Evolutionary conservation across 192 early-diverging fungal species (phyloP).

Genomic region (Coemansia sp.): DNA sequence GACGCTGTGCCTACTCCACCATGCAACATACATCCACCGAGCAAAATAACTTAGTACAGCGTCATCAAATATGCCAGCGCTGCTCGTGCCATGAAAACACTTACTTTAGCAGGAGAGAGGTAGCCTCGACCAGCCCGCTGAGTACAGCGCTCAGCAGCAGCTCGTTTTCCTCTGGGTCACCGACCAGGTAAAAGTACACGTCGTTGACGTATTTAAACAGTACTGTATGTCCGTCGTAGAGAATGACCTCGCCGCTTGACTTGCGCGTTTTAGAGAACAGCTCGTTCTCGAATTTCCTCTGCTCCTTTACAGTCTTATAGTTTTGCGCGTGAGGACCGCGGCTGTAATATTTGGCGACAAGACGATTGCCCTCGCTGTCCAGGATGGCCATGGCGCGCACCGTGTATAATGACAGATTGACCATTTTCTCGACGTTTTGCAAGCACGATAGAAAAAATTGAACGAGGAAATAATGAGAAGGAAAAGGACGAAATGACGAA

Average conservation of each 20-base stretch:
- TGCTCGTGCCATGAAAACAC: slow-evolving; percentile 38
- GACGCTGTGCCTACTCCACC: slow-evolving; percentile 67
- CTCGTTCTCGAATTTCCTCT: slow-evolving; percentile 89
- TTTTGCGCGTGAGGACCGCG: slow-evolving; percentile 29
- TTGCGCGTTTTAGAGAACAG: slow-evolving; percentile 93
- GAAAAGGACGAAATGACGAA: neutral
- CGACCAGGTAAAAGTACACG: slow-evolving; percentile 90
- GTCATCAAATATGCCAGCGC: neutral
- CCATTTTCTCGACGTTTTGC: slow-evolving; percentile 52
- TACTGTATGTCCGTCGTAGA: slow-evolving; percentile 92
- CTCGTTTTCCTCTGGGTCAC: slow-evolving; percentile 93
- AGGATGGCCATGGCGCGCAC: slow-evolving; percentile 89
- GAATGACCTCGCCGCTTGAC: slow-evolving; percentile 81
- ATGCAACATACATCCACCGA: neutral
- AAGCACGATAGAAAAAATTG: neutral
- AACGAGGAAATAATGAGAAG: neutral
- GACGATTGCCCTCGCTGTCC: slow-evolving; percentile 90
- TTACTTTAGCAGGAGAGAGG: slow-evolving; percentile 83
- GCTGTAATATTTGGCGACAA: slow-evolving; percentile 92
- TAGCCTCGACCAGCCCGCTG: slow-evolving; percentile 82
- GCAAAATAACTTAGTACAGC: neutral
- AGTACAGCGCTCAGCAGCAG: slow-evolving; percentile 80
- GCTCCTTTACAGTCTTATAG: slow-evolving; percentile 70
- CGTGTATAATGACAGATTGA: slow-evolving; percentile 85
- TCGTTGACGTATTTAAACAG: slow-evolving; percentile 86